Evolutionary conservation across 768 basidiomycete species (phyloP).

Genomic region (Roridomyces roridus): DNA sequence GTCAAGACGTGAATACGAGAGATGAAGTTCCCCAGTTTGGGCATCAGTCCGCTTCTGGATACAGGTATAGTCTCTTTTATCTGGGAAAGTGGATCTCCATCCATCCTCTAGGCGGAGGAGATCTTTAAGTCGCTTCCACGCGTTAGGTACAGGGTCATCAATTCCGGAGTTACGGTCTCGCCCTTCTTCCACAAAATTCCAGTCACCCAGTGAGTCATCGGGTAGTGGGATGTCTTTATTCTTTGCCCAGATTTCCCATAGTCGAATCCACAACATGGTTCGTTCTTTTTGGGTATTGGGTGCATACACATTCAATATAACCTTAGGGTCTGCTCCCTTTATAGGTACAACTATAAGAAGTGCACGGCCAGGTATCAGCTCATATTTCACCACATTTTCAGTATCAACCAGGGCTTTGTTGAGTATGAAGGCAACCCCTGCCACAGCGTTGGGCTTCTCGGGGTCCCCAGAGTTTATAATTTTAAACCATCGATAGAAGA

Average conservation of each 20-base stretch:
- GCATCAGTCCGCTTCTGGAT: background rate
- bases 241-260: background rate
- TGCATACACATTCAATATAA: background rate
- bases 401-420: background rate
- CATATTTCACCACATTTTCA: background rate
- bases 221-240: background rate
- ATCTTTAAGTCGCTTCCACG: background rate
- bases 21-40: background rate
- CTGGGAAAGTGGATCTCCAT: background rate
- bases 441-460: too few species aligned
- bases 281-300: background rate
- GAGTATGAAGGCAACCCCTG: too few species aligned
- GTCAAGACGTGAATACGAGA: background rate
- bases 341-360: background rate
- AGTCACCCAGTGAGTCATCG: background rate
- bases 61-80: constrained; percentile 1
- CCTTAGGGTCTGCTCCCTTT: background rate
- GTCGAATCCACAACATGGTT: background rate
- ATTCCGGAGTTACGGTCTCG: background rate
- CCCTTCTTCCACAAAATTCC: constrained; percentile 10
- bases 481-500: too few species aligned
- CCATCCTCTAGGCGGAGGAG: background rate
- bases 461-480: too few species aligned
- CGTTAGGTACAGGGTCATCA: background rate
- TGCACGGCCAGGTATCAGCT: background rate